These are phyloP conservation scores for Climacium dendroides DNA, from an alignment of 225 moss, liverwort and hornwort species.

Conservation along the genomic window DNA sequence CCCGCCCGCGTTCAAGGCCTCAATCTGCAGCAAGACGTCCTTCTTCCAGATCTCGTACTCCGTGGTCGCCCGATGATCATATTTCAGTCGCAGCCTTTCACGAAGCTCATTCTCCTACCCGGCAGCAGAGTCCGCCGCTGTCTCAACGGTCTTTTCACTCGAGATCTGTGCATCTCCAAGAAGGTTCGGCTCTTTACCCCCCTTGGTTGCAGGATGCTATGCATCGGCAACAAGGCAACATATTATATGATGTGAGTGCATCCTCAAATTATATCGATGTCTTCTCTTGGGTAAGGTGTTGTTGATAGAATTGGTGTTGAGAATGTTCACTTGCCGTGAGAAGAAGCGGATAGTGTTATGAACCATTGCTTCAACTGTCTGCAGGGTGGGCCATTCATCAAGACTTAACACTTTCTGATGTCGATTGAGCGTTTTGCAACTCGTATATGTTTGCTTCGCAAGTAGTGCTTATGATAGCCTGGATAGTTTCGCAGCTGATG, in stretches of 20 bases:
- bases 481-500: neutral
- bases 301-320: neutral
- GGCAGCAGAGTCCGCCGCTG: neutral
- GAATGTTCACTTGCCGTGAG: neutral
- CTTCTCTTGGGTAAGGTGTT: neutral
- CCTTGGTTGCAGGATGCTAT: neutral
- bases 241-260: neutral
- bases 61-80: neutral
- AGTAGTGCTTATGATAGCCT: neutral
- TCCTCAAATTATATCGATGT: neutral
- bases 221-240: neutral
- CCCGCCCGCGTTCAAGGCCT: neutral
- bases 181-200: neutral
- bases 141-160: neutral
- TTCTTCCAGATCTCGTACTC: neutral
- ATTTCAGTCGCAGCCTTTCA: neutral
- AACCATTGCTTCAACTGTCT: neutral
- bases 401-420: neutral
- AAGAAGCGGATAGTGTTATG: neutral
- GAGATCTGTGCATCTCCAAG: neutral
- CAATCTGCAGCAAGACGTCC: neutral
- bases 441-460: neutral
- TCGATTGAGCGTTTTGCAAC: neutral
- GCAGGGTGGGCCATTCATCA: neutral
- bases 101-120: neutral